A percentile compares a stretch with the other conserved stretches of the same genome.
Conservation (phyloP, 371 early-diverging fungal genomes). For the Coemansia sp. region DNA sequence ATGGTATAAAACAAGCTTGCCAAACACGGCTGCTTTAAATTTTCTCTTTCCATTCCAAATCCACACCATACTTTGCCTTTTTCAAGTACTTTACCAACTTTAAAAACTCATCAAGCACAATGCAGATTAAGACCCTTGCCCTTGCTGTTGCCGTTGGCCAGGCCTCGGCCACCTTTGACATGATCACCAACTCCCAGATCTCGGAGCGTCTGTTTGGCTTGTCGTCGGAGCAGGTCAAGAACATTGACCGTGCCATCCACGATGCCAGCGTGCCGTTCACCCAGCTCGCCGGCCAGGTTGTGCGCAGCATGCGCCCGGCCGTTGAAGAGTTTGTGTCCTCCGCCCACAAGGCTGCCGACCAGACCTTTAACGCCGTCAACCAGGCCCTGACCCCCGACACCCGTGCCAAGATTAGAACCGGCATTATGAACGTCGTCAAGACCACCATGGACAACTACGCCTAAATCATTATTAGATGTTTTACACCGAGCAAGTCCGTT, state of each 20-base stretch:
- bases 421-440: slow-evolving; percentile 51
- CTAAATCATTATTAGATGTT: slow-evolving; percentile 7
- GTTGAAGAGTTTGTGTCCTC: slow-evolving; percentile 30
- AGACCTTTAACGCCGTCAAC: slow-evolving; percentile 39
- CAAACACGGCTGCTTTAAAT: background rate
- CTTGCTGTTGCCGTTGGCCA: slow-evolving; percentile 46
- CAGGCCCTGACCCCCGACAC: slow-evolving; percentile 46
- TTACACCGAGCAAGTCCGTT: background rate
- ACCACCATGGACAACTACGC: slow-evolving; percentile 49
- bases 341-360: slow-evolving; percentile 39
- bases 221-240: slow-evolving; percentile 49
- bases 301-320: slow-evolving; percentile 49
- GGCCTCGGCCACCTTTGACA: slow-evolving; percentile 47
- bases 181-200: slow-evolving; percentile 47
- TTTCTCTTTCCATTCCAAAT: background rate
- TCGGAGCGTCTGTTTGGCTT: slow-evolving; percentile 47
- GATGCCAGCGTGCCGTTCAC: slow-evolving; percentile 43
- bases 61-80: background rate
- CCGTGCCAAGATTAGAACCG: slow-evolving; percentile 51
- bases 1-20: background rate
- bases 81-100: background rate
- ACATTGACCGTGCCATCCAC: slow-evolving; percentile 47
- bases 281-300: slow-evolving; percentile 48
- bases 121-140: slow-evolving; percentile 49
- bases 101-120: slow-evolving; percentile 5